Base-by-base conservation (phyloP, 129 eudicot genomes). In the Pseudognaphalium luteoalbum region DNA sequence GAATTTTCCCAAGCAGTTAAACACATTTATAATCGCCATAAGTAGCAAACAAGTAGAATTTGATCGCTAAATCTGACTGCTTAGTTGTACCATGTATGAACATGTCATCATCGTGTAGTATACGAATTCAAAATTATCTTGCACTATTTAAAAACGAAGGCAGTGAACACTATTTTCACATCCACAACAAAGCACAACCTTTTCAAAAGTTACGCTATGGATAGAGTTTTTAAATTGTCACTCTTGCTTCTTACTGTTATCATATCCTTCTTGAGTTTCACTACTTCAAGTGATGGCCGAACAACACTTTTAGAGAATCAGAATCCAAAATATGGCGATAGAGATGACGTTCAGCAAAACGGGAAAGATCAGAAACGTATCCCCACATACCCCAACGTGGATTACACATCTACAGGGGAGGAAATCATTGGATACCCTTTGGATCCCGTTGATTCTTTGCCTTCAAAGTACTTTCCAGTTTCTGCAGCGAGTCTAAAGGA, bases 181-280 rank as follows among this genome's bases (percentile, higher is more conserved):
- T 39, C 7, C 25, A 28, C 60, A 73, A 37, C 68, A 73, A 21
- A 58, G 21, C 25, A 57, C 17, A 11, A 50, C 4, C 14, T 30
- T 29, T 4, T 72, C 12, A 7, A 44, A 42, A 32, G 59, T 28
- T 21, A 37, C 1, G 17, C 58, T 25, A 73, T 73, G 69, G 69
- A 39, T 51, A 60, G 9, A 37, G 69, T 73, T 73, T 7, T 37
- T 73, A 73, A 12, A 60, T 41, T 39, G 61, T 7, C 9, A 19
- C 9, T 39, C 28, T 59, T 73, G 58, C 41, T 73, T 39, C 78
- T 73, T 60, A 47, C 69, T 29, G 3, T 73, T 39, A 15, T 60
- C 69, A 37, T 73, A 12, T 47, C 69, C 25, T 60, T 62, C 58
- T 59, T 19, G 28, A 59, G 20, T 60, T 59, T 73, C 52, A 41